Conservation (phyloP, 805 yeast genomes). For the Ogataea naganishii region DNA sequence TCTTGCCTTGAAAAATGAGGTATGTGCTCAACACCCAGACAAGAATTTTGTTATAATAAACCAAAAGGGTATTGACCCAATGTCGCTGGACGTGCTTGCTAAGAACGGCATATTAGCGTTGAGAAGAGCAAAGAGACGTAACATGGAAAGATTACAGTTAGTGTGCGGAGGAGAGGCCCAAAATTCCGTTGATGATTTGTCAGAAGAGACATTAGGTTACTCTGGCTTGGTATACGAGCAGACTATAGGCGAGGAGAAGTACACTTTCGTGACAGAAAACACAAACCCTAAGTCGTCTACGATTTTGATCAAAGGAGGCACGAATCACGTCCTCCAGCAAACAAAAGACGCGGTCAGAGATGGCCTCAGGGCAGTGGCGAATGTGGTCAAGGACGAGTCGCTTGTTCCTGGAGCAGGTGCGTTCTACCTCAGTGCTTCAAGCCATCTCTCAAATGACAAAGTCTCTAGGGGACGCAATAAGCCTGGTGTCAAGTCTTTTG, state of each 20-base stretch:
- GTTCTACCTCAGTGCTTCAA: conserved; percentile 76
- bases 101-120: conserved; percentile 88
- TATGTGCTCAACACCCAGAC: conserved; percentile 66
- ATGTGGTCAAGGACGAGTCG: conserved; percentile 75
- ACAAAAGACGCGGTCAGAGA: conserved; percentile 96
- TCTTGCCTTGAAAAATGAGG: conserved; percentile 86
- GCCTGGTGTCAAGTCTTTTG: conserved; percentile 88
- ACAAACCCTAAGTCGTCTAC: conserved; percentile 87
- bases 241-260: conserved; percentile 94
- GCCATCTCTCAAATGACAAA: conserved; percentile 49
- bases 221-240: conserved; percentile 91
- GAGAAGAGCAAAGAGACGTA: conserved; percentile 97
- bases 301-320: conserved; percentile 88
- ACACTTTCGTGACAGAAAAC: conserved; percentile 88
- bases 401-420: conserved; percentile 98
- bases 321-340: conserved; percentile 80
- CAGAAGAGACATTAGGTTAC: conserved; percentile 71
- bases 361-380: conserved; percentile 91
- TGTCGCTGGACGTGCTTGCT: conserved; percentile 91
- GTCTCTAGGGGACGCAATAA: conserved; percentile 75
- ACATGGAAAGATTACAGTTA: conserved; percentile 96
- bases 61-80: conserved; percentile 98
- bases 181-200: conserved; percentile 89
- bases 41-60: conserved; percentile 89
- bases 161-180: conserved; percentile 98